Base-by-base conservation (phyloP, 2,329 filamentous ascomycete genomes). In the Rachicladosporium sp. region DNA sequence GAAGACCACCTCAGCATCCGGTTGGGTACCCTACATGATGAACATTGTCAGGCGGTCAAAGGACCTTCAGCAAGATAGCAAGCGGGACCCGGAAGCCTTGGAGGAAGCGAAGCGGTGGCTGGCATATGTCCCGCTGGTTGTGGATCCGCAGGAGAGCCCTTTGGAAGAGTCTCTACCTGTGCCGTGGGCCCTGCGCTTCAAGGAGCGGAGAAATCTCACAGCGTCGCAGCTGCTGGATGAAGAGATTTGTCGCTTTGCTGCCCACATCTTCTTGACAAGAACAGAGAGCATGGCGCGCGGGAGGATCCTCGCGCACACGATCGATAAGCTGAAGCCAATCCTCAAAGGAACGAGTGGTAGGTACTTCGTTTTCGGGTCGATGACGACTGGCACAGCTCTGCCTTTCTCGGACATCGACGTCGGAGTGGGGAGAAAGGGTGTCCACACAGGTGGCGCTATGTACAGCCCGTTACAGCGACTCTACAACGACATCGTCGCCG, bases 321-420 rank as follows among this genome's bases (percentile, higher is more conserved):
- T 8, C 7, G 9, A 4, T 6, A 9, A n/a, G 12, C 19, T 35
- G 9, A 13, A 9, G n/a, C 8, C 10, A 8, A 13, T 30, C 8
- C 10, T 7, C 8, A 23, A 29, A 9, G 11, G 3, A 10, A n/a
- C 10, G 9, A 9, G 12, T 4, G 6, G 9, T 4, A 21, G 10
- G 3, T 12, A 21, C 3, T 30, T 15, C 11, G 9, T 71, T 2
- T 70, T 73, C 42, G 75, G 75, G 11, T 77, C 74, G 6, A 61
- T 69, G 41, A 54, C 57, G 8, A 75, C 67, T 10, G 70, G 71
- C 6, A 55, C 77, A 29, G 66, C 68, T 1, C 51, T 68, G 38
- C 63, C 68, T 21, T 60, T 63, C 31, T 79, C 76, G 5, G 70
- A 73, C 52, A 59, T 79, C 9, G 70, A 78, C 50, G 43, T 69